Conservation (phyloP, 2,329 filamentous ascomycete species). For the Falciphora oryzae region DNA sequence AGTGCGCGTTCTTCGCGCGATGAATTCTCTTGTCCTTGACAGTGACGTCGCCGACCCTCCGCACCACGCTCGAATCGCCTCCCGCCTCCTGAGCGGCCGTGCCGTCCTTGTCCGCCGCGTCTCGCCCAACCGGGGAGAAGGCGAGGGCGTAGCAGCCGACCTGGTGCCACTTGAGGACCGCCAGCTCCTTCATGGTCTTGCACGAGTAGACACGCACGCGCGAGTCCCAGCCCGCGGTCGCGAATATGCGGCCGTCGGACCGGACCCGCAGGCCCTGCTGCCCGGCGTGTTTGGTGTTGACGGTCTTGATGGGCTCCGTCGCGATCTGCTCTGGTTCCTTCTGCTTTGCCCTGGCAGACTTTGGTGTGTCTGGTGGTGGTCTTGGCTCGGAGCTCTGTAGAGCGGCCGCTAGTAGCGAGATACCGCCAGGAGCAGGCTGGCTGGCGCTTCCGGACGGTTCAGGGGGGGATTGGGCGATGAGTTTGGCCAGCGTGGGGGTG, state of each 20-base stretch:
- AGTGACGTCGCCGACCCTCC: slow-evolving; percentile 30
- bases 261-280: slow-evolving; percentile 77
- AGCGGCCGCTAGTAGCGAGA: slow-evolving; percentile 26
- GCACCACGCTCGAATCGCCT: slow-evolving; percentile 14
- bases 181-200: slow-evolving; percentile 78
- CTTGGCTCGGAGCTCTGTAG: slow-evolving; percentile 15
- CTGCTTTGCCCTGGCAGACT: background rate
- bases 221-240: slow-evolving; percentile 89
- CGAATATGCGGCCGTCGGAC: slow-evolving; percentile 75
- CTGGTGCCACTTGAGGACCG: slow-evolving; percentile 91
- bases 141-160: slow-evolving; percentile 78
- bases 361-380: slow-evolving; percentile 6
- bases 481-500: too few species aligned
- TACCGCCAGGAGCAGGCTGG: background rate
- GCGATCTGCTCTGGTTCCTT: slow-evolving; percentile 14
- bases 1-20: slow-evolving; percentile 69
- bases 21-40: slow-evolving; percentile 59
- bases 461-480: background rate
- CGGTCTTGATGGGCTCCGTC: slow-evolving; percentile 48
- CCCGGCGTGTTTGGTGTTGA: slow-evolving; percentile 82
- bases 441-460: background rate
- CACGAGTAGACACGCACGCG: slow-evolving; percentile 74
- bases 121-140: slow-evolving; percentile 50
- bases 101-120: background rate
- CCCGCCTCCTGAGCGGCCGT: background rate